A percentile compares a stretch with the other conserved stretches of the same genome.
Evolutionary conservation across 805 yeast species (phyloP).

Genomic region (Yarrowia divulgata): DNA sequence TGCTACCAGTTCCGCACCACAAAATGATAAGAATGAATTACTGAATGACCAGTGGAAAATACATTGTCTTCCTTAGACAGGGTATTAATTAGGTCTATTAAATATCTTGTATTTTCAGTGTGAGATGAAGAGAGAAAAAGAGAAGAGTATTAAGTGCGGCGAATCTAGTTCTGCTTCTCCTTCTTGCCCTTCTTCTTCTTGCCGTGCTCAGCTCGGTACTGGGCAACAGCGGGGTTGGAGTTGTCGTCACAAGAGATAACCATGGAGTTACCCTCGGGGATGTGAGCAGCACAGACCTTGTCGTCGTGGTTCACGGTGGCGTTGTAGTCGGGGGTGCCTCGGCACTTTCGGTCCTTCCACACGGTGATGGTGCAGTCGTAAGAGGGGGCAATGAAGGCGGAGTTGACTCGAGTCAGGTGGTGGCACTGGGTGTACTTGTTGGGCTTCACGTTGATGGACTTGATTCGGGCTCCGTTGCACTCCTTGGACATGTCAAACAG

Average conservation of each 20-base stretch:
- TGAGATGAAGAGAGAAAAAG: conserved; percentile 6
- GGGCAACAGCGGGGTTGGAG: conserved; percentile 32
- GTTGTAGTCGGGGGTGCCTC: conserved; percentile 36
- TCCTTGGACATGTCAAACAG: conserved; percentile 28
- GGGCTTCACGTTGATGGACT: conserved; percentile 40
- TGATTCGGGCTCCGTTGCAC: conserved; percentile 40
- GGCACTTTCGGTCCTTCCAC: conserved; percentile 39
- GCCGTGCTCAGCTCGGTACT: conserved; percentile 19
- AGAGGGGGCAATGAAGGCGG: conserved; percentile 31
- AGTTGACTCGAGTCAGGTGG: conserved; percentile 14
- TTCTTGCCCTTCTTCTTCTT: conserved; percentile 22
- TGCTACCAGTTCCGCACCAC: too few species aligned
- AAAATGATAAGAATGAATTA: conserved; percentile 4
- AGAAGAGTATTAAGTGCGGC: conserved; percentile 1
- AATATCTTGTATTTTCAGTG: conserved; percentile 22
- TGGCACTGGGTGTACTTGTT: conserved; percentile 38
- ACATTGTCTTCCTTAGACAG: neutral
- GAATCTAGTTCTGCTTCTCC: conserved; percentile 24
- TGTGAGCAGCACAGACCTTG: conserved; percentile 29
- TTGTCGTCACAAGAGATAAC: conserved; percentile 23
- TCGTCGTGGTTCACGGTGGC: conserved; percentile 38
- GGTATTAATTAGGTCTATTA: conserved; percentile 37
- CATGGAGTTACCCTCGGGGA: conserved; percentile 32
- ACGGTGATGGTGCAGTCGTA: conserved; percentile 37
- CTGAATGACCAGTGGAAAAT: conserved; percentile 15